Percentiles rank a stretch among this genome's conserved stretches.
Conservation (phyloP, 2,329 filamentous ascomycete species). For the Pseudogymnoascus sp. region DNA sequence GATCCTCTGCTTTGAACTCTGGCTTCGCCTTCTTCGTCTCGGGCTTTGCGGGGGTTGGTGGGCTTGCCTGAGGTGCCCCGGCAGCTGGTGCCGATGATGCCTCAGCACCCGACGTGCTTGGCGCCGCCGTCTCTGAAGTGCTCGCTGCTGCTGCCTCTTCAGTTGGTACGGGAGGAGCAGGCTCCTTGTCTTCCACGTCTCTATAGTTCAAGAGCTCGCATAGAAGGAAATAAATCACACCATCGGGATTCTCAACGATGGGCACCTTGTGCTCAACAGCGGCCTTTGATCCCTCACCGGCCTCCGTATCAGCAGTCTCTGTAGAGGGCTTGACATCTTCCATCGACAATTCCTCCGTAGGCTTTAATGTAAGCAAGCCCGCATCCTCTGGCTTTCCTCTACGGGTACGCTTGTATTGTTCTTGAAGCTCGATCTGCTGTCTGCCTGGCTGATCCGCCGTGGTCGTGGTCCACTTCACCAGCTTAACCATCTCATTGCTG, state of each 20-base stretch:
- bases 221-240: constrained; percentile 88
- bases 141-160: constrained; percentile 22
- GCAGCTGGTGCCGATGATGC: constrained; percentile 13
- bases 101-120: constrained; percentile 8
- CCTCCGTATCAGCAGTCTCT: constrained; percentile 50
- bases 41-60: constrained; percentile 11
- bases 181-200: constrained; percentile 80
- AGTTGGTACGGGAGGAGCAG: constrained; percentile 10
- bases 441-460: constrained; percentile 29
- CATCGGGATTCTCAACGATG: constrained; percentile 84
- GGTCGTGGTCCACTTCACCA: constrained; percentile 49
- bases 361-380: constrained; percentile 24
- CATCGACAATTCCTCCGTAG: constrained; percentile 28
- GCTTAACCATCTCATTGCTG: constrained; percentile 73
- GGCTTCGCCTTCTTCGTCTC: constrained; percentile 59
- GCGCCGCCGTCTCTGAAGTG: constrained; percentile 28
- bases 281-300: constrained; percentile 56
- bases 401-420: constrained; percentile 1
- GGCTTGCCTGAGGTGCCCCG: not conserved
- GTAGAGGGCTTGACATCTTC: constrained; percentile 52
- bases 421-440: constrained; percentile 32
- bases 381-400: constrained; percentile 21
- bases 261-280: constrained; percentile 66
- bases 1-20: constrained; percentile 81
- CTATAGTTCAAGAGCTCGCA: constrained; percentile 87